phyloP scores from a whole-genome alignment of 2,329 filamentous ascomycete genomes.

The Penicillium sp. region DNA sequence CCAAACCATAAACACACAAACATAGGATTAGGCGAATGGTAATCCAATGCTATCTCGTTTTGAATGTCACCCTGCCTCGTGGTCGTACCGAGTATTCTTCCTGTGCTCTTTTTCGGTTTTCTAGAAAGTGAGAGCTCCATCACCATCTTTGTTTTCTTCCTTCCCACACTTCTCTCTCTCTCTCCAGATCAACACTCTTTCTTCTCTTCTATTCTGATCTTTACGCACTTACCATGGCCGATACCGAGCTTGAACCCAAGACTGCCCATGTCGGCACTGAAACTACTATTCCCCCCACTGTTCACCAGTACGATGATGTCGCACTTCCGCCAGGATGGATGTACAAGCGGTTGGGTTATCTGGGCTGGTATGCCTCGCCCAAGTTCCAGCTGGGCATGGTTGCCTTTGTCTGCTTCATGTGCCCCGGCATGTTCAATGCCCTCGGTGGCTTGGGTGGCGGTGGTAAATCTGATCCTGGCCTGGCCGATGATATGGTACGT shows the following conservation, averaged over 20 bases:
- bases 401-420: slow-evolving; percentile 64
- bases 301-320: neutral
- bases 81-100: slow-evolving; percentile 12
- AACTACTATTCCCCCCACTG: neutral
- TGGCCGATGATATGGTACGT: slow-evolving; percentile 49
- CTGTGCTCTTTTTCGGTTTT: neutral
- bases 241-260: slow-evolving; percentile 11
- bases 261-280: slow-evolving; percentile 8
- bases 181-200: neutral
- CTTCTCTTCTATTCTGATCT: neutral
- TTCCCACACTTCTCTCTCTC: neutral
- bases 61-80: slow-evolving; percentile 19
- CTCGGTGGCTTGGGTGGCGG: slow-evolving; percentile 61
- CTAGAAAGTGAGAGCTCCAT: neutral
- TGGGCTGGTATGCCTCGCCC: slow-evolving; percentile 65
- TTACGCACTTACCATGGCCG: slow-evolving; percentile 7
- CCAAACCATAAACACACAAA: neutral
- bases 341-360: slow-evolving; percentile 53
- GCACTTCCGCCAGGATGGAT: slow-evolving; percentile 36
- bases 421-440: slow-evolving; percentile 70
- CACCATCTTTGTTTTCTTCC: neutral
- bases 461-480: slow-evolving; percentile 53
- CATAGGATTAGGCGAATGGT: neutral
- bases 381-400: slow-evolving; percentile 64
- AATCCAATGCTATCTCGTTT: neutral